These are phyloP conservation scores for Conticribra weissflogii DNA, from an alignment of 108 stramenopile species.

Conservation along the genomic window DNA sequence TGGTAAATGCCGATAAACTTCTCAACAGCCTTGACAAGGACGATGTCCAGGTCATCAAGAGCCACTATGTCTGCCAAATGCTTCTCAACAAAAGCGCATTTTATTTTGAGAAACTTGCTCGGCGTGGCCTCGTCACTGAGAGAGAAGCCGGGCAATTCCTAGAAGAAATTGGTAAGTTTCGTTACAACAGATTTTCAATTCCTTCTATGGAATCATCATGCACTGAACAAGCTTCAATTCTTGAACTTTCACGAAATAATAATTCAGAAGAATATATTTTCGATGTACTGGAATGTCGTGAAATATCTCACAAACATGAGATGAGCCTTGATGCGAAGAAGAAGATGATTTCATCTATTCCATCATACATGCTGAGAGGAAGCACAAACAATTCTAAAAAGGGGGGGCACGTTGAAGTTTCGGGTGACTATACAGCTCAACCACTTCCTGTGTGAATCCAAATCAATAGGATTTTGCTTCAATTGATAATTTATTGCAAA, in stretches of 20 bases:
- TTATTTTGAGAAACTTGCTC: background rate
- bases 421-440: too few relatives aligned
- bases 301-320: background rate
- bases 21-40: conserved; percentile 41
- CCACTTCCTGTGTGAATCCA: too few relatives aligned
- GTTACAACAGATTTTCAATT: too few relatives aligned
- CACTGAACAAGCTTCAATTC: too few relatives aligned
- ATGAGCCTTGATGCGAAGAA: background rate
- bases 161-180: too few relatives aligned
- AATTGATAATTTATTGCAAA: too few relatives aligned
- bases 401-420: too few relatives aligned
- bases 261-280: conserved; percentile 5
- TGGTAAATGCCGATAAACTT: conserved; percentile 30
- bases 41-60: conserved; percentile 39
- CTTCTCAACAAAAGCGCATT: conserved; percentile 25
- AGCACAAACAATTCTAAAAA: too few relatives aligned
- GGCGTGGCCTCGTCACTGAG: background rate
- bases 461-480: too few relatives aligned
- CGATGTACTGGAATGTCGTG: background rate
- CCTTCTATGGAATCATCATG: too few relatives aligned
- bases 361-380: background rate
- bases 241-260: too few relatives aligned
- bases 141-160: background rate
- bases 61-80: conserved; percentile 61
- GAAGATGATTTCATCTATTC: background rate